Percentiles rank a stretch among this genome's conserved stretches.
Conservation (phyloP, 441 rosid genomes). For the Eutrema salsugineum region DNA sequence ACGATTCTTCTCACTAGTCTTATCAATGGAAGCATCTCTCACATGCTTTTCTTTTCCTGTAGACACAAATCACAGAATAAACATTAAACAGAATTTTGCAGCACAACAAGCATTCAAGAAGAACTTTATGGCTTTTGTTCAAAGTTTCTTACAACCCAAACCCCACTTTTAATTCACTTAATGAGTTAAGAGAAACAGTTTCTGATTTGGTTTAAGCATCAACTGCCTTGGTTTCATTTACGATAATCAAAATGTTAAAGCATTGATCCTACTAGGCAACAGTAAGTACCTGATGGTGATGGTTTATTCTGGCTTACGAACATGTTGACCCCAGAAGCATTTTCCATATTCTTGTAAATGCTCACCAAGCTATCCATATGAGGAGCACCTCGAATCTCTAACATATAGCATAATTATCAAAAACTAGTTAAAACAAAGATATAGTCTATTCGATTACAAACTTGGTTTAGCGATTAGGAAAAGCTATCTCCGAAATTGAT, state of each 20-base stretch:
- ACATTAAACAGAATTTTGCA: too few species aligned
- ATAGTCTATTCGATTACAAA: not conserved
- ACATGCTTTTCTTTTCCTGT: slow-evolving; percentile 40
- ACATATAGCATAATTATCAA: not conserved
- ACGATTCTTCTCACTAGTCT: slow-evolving; percentile 8
- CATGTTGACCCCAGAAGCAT: slow-evolving; percentile 69
- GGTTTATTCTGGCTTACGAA: slow-evolving; percentile 50
- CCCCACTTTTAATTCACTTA: too few species aligned
- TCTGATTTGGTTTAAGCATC: too few species aligned
- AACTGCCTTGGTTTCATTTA: not conserved
- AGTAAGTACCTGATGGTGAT: slow-evolving; percentile 42
- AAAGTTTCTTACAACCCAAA: too few species aligned
- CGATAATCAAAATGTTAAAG: not conserved
- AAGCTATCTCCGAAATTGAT: not conserved
- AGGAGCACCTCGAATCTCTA: slow-evolving; percentile 85
- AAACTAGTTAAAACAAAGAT: not conserved
- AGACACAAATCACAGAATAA: not conserved
- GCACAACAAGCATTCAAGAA: not conserved
- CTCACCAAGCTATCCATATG: slow-evolving; percentile 93
- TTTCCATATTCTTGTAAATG: slow-evolving; percentile 86
- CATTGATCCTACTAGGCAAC: not conserved
- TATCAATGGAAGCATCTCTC: slow-evolving; percentile 21
- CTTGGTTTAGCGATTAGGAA: not conserved
- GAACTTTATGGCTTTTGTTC: too few species aligned
- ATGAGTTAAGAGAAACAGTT: too few species aligned